A percentile compares a stretch with the other conserved stretches of the same genome.
These are phyloP conservation scores for Phytophthora fragariae DNA, from an alignment of 352 stramenopile species.

Conservation along the genomic window DNA sequence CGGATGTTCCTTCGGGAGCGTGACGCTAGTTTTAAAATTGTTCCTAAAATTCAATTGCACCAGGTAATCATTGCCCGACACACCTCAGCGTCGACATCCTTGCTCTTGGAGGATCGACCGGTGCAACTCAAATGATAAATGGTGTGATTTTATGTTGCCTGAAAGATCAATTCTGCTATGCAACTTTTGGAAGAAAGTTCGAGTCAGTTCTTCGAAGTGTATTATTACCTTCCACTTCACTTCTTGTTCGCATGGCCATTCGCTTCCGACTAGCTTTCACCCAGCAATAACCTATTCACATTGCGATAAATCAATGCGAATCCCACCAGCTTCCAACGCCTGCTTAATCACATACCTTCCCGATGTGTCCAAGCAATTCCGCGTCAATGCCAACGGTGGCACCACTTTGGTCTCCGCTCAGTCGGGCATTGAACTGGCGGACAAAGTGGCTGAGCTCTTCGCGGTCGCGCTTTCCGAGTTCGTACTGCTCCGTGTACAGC, in stretches of 20 bases:
- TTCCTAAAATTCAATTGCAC: too few relatives aligned
- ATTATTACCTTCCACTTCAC: too few relatives aligned
- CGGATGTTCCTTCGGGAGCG: too few relatives aligned
- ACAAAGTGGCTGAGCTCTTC: conserved; percentile 56
- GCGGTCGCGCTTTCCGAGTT: conserved; percentile 42
- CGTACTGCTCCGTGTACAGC: conserved; percentile 61
- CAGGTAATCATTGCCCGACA: too few relatives aligned
- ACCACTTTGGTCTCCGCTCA: conserved; percentile 18
- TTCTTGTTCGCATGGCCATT: neutral
- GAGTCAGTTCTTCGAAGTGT: too few relatives aligned
- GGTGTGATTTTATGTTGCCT: too few relatives aligned
- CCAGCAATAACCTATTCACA: neutral
- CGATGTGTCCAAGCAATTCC: conserved; percentile 36
- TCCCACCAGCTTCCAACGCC: neutral
- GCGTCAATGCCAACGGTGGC: conserved; percentile 21
- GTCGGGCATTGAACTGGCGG: conserved; percentile 37
- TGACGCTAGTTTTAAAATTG: too few relatives aligned
- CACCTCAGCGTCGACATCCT: too few relatives aligned
- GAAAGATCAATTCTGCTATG: too few relatives aligned
- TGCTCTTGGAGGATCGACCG: too few relatives aligned
- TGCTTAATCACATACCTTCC: conserved; percentile 27
- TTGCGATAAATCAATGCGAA: neutral
- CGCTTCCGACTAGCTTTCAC: neutral
- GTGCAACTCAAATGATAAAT: too few relatives aligned
- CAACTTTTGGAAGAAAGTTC: too few relatives aligned